A percentile compares a stretch with the other conserved stretches of the same genome.
These are phyloP conservation scores for Alternaria brassicae DNA, from an alignment of 2,329 filamentous ascomycete species.

Conservation along the genomic window DNA sequence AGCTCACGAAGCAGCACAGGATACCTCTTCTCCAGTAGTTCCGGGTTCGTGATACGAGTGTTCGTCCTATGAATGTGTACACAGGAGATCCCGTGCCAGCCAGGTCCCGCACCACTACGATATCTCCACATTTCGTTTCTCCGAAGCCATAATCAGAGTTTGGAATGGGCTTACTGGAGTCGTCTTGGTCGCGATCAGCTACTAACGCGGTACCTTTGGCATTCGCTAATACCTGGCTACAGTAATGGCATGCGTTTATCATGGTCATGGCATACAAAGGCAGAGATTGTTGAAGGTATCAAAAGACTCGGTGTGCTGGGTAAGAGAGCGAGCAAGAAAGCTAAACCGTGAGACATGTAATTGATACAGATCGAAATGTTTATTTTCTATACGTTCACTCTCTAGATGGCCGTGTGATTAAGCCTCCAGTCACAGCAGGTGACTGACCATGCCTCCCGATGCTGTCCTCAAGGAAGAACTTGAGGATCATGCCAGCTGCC, in stretches of 20 bases:
- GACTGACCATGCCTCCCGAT: background rate
- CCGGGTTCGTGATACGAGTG: slow-evolving; percentile 48
- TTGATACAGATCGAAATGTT: background rate
- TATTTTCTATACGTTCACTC: background rate
- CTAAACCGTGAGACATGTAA: background rate
- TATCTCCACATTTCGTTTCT: slow-evolving; percentile 50
- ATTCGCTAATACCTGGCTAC: slow-evolving; percentile 42
- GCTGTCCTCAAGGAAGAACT: slow-evolving; percentile 40
- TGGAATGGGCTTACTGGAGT: slow-evolving; percentile 20
- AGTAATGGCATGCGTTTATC: slow-evolving; percentile 22
- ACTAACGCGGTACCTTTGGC: slow-evolving; percentile 48
- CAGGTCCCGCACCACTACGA: slow-evolving; percentile 43
- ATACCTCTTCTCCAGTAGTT: slow-evolving; percentile 47
- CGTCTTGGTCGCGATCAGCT: slow-evolving; percentile 25
- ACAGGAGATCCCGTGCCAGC: slow-evolving; percentile 42
- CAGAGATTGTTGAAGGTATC: slow-evolving; percentile 22
- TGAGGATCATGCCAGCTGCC: slow-evolving; percentile 43
- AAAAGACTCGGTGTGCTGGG: slow-evolving; percentile 14
- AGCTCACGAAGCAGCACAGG: slow-evolving; percentile 46
- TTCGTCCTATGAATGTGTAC: slow-evolving; percentile 51
- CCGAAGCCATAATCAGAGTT: slow-evolving; percentile 43
- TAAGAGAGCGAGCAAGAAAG: background rate
- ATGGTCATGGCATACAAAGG: slow-evolving; percentile 24
- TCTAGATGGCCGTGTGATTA: slow-evolving; percentile 22
- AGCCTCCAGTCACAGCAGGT: slow-evolving; percentile 15